Evolutionary conservation across 2,329 filamentous ascomycete species (phyloP).

Genomic region (Blastomyces gilchristii): DNA sequence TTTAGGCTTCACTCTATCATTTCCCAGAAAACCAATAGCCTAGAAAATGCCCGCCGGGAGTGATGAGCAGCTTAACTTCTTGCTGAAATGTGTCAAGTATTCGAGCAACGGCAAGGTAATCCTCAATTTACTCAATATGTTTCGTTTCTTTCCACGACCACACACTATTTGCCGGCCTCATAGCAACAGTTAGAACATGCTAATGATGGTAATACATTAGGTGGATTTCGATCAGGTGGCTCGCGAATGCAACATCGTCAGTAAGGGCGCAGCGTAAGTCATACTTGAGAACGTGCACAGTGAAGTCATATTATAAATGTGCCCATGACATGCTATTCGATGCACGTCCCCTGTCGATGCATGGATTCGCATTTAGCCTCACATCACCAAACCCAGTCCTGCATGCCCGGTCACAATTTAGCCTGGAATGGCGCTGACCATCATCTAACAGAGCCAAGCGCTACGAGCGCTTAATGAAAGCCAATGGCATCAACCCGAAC

Average conservation of each 20-base stretch:
- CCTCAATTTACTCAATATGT: background rate
- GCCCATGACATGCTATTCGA: background rate
- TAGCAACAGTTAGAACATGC: background rate
- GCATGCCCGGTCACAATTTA: background rate
- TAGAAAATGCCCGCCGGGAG: constrained; percentile 43
- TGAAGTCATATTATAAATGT: background rate
- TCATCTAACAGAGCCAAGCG: constrained; percentile 48
- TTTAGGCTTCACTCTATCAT: background rate
- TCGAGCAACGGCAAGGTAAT: constrained; percentile 51
- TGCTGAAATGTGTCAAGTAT: constrained; percentile 55
- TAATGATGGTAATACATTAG: constrained; percentile 31
- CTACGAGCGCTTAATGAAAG: constrained; percentile 56
- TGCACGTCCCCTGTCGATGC: background rate
- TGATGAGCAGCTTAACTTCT: constrained; percentile 53
- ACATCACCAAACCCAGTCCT: background rate
- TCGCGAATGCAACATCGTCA: constrained; percentile 51
- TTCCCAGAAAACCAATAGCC: background rate
- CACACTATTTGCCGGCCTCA: background rate
- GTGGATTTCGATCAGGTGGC: constrained; percentile 58
- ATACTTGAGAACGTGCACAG: background rate
- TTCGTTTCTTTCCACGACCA: background rate
- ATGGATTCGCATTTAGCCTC: background rate
- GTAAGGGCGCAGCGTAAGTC: constrained; percentile 60
- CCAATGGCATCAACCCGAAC: constrained; percentile 39
- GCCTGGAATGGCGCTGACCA: constrained; percentile 3